A percentile compares a stretch with the other conserved stretches of the same genome.
These are phyloP conservation scores for Picochlorum sp. DNA, from an alignment of 139 green algal genomes.

Conservation along the genomic window DNA sequence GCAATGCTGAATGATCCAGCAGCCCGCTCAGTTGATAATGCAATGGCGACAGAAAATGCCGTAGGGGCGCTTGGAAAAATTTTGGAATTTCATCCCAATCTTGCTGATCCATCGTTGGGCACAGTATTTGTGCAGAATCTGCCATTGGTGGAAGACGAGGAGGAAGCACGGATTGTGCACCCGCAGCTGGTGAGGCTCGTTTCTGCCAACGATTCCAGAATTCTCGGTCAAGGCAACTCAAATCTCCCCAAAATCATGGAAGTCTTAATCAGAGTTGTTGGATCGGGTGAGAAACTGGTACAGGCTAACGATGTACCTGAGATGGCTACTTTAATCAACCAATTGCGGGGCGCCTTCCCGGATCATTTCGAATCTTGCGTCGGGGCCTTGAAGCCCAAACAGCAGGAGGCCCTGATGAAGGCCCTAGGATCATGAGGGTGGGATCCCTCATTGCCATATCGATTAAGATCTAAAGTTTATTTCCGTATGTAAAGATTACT, in stretches of 20 bases:
- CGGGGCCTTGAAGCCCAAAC: conserved; percentile 35
- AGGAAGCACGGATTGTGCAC: conserved; percentile 68
- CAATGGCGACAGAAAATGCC: conserved; percentile 74
- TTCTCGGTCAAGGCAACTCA: conserved; percentile 40
- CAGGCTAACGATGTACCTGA: conserved; percentile 13
- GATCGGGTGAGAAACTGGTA: conserved; percentile 35
- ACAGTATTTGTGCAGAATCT: conserved; percentile 38
- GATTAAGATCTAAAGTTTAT: no score
- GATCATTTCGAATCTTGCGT: conserved; percentile 27
- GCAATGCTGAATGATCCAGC: conserved; percentile 26
- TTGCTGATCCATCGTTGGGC: conserved; percentile 13
- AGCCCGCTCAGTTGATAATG: conserved; percentile 52
- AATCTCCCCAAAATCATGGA: conserved; percentile 43
- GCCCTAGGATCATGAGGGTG: no score
- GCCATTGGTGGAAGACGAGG: conserved; percentile 55
- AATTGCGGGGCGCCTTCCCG: conserved; percentile 29
- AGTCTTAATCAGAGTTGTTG: conserved; percentile 37
- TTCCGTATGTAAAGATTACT: no score
- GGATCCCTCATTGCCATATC: no score
- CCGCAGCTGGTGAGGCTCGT: conserved; percentile 66
- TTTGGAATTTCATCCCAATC: conserved; percentile 21
- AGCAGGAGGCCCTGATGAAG: conserved; percentile 26
- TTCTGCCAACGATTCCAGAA: conserved; percentile 34
- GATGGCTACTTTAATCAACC: conserved; percentile 41
- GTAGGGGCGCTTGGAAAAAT: conserved; percentile 60